Base-by-base conservation (phyloP, 2,329 filamentous ascomycete genomes). In the Botrytis byssoidea region DNA sequence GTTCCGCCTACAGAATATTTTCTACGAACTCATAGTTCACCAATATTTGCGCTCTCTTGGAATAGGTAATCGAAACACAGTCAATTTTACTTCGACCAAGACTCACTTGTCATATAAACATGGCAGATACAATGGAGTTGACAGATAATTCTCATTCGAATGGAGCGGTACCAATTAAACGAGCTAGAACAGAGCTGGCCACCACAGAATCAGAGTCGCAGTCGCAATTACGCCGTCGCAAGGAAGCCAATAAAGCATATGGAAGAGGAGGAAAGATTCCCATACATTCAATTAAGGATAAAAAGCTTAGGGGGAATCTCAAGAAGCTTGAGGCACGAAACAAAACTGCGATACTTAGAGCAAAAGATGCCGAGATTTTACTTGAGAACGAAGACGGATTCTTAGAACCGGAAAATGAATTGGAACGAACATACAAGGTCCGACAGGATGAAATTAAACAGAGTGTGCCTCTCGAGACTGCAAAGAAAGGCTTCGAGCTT, bases 361-460 rank as follows among this genome's bases (percentile, higher is more conserved):
- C 96, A 25, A 97, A 97, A 83, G 95, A 98, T 86, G 94, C 95
- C 35, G 96, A 99, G 83, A 96, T 99, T 73, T 85, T 99, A 78
- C 88, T 97, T 72, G 95, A 98, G 83, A 93, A 97, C 82, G 89
- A 91, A 10, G 85, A 88, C 18, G 96, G 96, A 10, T 97, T 97
- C 79, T 85, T 99, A 73, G 93, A 98, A 83, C 88, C 95, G 1
- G 96, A 99, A 82, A 88, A 88, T 40, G 95, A 95, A 81, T 86
- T 99, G 75, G 96, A 99, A 83, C 87, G 91, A 81, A 99, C 96
- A 32, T 98, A 97, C 85, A 95, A 93, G 83, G 92, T 98, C 67
- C 90, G 93, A 75, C 96, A 99, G 83, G 90, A 94, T 77, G 94
- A 98, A 4, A 95, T 99, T 76, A 86, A 87, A 78, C 84, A 88